phyloP scores from a whole-genome alignment of 2,329 filamentous ascomycete species.

The Fusarium sp. region DNA sequence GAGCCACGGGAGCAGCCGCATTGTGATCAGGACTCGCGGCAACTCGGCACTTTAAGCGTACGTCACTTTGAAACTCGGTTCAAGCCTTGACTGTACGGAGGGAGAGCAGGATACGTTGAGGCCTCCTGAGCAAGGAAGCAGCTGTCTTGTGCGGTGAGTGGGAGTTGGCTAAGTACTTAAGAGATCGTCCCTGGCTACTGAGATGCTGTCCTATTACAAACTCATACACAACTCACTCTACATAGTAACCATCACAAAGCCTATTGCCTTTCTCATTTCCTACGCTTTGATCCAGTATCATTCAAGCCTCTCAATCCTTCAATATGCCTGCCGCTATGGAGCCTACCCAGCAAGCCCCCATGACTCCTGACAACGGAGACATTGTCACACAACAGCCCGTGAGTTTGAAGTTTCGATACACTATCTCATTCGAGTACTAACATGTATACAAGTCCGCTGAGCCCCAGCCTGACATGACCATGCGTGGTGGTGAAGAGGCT shows the following conservation, averaged over 20 bases:
- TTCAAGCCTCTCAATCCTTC: constrained; percentile 17
- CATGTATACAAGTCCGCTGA: constrained; percentile 48
- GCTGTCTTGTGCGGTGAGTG: constrained; percentile 7
- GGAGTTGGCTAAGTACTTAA: constrained; percentile 33
- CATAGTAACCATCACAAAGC: constrained; percentile 25
- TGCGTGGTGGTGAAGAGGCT: constrained; percentile 59
- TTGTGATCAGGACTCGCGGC: constrained; percentile 19
- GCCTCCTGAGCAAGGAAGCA: constrained; percentile 17
- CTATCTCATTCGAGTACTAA: constrained; percentile 4
- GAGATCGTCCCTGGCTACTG: constrained; percentile 25
- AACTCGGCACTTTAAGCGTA: constrained; percentile 36
- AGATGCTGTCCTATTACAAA: constrained; percentile 21
- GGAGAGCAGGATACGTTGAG: constrained; percentile 9
- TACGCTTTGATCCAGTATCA: constrained; percentile 1
- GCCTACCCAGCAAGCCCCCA: constrained; percentile 57
- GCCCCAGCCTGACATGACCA: constrained; percentile 56
- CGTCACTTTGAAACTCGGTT: constrained; percentile 24
- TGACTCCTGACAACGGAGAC: constrained; percentile 52
- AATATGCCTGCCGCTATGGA: constrained; percentile 57
- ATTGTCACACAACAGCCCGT: constrained; percentile 58
- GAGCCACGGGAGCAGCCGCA: constrained; percentile 28
- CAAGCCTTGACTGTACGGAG: neutral
- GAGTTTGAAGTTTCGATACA: constrained; percentile 31
- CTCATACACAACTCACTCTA: constrained; percentile 21
- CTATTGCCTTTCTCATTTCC: constrained; percentile 11